Evolutionary conservation across 306 rosid genomes (phyloP).

Genomic region (Prinsepia uniflora): DNA sequence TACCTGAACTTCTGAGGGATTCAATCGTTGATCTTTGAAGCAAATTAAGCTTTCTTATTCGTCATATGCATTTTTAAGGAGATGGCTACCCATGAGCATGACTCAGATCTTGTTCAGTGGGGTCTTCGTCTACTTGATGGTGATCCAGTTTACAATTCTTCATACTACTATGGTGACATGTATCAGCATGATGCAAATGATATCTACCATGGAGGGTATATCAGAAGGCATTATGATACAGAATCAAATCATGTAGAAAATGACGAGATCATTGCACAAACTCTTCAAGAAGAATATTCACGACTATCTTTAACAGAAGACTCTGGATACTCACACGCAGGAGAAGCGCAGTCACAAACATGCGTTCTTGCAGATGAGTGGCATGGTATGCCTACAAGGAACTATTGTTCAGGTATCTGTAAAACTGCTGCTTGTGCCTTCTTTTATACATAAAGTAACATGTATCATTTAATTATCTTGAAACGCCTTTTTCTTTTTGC

Average conservation of each 20-base stretch:
- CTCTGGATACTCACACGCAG: constrained; percentile 39
- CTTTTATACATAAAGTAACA: not conserved
- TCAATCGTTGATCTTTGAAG: not conserved
- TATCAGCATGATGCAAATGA: constrained; percentile 38
- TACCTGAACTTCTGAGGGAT: constrained; percentile 21
- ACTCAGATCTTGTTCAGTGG: constrained; percentile 63
- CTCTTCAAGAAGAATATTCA: constrained; percentile 77
- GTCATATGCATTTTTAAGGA: constrained; percentile 17
- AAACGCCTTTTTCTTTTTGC: constrained; percentile 16
- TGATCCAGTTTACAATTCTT: constrained; percentile 45
- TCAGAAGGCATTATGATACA: constrained; percentile 43
- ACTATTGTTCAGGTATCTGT: constrained; percentile 46
- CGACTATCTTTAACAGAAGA: constrained; percentile 45
- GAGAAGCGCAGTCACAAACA: constrained; percentile 42
- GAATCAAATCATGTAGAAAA: constrained; percentile 54
- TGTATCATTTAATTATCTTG: constrained; percentile 18
- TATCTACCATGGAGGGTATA: constrained; percentile 38
- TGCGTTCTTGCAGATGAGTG: constrained; percentile 46
- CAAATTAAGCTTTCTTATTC: not conserved
- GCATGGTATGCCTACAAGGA: constrained; percentile 47
- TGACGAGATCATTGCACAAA: constrained; percentile 70
- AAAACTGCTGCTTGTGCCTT: constrained; percentile 14
- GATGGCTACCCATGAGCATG: constrained; percentile 57
- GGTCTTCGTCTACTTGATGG: constrained; percentile 51
- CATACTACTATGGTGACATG: constrained; percentile 41